A percentile compares a stretch with the other conserved stretches of the same genome.
phyloP scores from a whole-genome alignment of 805 yeast species.

The Blastobotrys parvus region DNA sequence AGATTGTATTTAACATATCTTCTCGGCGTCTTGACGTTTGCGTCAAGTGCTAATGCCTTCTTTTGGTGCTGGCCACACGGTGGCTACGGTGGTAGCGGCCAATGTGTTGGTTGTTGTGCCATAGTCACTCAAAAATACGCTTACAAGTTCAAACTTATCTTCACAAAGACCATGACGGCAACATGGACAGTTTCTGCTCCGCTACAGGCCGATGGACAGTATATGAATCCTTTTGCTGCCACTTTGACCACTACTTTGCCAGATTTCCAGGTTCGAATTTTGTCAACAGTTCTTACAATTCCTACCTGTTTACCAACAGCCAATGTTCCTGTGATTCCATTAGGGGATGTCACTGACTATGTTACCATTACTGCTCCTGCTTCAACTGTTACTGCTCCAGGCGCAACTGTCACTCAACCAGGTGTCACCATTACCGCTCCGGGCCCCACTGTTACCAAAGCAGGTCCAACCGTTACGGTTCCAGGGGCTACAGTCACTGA shows the following conservation, averaged over 20 bases:
- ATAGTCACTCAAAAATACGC: constrained; percentile 19
- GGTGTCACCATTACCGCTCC: not conserved
- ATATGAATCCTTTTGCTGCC: constrained; percentile 10
- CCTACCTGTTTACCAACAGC: not conserved
- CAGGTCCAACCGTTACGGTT: not conserved
- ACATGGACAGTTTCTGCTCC: constrained; percentile 22
- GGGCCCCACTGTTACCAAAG: not conserved
- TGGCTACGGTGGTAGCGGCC: constrained; percentile 13
- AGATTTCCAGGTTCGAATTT: constrained; percentile 32
- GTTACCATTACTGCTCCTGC: constrained; percentile 10
- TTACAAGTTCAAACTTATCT: constrained; percentile 15
- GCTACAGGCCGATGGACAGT: constrained; percentile 9
- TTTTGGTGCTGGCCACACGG: constrained; percentile 22
- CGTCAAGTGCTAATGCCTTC: constrained; percentile 13
- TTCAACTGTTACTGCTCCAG: constrained; percentile 4
- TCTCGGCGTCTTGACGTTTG: not conserved
- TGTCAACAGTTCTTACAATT: not conserved
- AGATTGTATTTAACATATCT: constrained; percentile 14
- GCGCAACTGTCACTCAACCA: not conserved
- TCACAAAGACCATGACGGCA: constrained; percentile 8
- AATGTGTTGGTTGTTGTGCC: constrained; percentile 27
- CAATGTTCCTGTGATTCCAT: not conserved
- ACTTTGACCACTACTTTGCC: constrained; percentile 31
- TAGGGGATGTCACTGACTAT: not conserved
- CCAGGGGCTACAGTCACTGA: not conserved